A percentile compares a stretch with the other conserved stretches of the same genome.
These are phyloP conservation scores for Heliamphora pulchella DNA, from an alignment of 179 eudicot genomes.

Conservation along the genomic window DNA sequence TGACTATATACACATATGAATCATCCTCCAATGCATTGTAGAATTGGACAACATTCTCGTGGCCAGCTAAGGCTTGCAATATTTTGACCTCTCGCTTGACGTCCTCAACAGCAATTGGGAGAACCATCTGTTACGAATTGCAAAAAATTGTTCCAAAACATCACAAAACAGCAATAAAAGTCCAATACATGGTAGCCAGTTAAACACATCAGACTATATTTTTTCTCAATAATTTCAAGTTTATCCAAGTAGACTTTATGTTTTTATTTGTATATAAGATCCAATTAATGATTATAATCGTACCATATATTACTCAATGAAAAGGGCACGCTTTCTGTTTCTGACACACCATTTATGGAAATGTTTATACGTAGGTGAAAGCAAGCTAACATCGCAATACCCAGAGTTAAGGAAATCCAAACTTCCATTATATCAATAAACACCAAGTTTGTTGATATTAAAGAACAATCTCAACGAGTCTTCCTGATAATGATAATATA, in stretches of 20 bases:
- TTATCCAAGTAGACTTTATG: not conserved
- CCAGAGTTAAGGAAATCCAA: not conserved
- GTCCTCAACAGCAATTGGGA: constrained; percentile 92
- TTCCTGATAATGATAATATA: not conserved
- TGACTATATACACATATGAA: constrained; percentile 83
- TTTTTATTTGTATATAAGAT: not conserved
- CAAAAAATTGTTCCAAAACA: constrained; percentile 3
- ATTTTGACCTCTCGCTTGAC: constrained; percentile 98
- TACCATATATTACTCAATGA: not conserved
- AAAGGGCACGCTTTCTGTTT: not conserved
- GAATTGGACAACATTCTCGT: constrained; percentile 97
- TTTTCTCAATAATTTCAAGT: constrained; percentile 9
- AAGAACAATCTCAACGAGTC: not conserved
- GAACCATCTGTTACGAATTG: constrained; percentile 64
- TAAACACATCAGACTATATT: not conserved
- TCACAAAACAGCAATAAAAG: not conserved
- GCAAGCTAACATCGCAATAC: not conserved
- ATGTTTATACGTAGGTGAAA: not conserved
- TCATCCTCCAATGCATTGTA: constrained; percentile 88
- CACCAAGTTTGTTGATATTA: not conserved
- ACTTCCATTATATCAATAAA: not conserved
- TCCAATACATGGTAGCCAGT: not conserved
- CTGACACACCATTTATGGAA: not conserved
- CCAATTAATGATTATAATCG: not conserved
- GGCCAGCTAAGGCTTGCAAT: constrained; percentile 83